Base-by-base conservation (phyloP, 805 yeast species). In the Metschnikowia noctiluminum region DNA sequence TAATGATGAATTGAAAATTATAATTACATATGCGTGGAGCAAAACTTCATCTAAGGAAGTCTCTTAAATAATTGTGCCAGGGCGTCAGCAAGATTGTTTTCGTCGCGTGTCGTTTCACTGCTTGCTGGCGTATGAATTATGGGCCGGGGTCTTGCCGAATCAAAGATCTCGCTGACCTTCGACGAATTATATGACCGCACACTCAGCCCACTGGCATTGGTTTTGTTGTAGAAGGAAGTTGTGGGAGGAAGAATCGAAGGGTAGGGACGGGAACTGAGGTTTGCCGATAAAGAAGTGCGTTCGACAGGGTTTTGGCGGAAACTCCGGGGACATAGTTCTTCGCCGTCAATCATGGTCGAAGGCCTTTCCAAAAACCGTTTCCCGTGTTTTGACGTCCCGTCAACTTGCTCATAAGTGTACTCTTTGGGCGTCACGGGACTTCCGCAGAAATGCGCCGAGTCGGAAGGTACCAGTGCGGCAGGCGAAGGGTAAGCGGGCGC, bases 91-190 rank as follows among this genome's bases (percentile, higher is more conserved):
- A 8, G 11, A 15, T 38, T 31, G 34, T 39, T 12, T 12, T 49
- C 45, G 15, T 40, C 16, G 40, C 39, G 35, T 30, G 64, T 68
- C 45, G 13, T n/a, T 16, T 58, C 65, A 42, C 63, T 69, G 47
- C 69, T 66, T 26, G 60, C 52, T n/a, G 74, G 74, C 34, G 74
- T 68, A 7, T 59, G 51, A 11, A 60, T 58, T 3, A 64, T 66
- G 38, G 53, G 46, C 40, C 51, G 52, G 16, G 62, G 54, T 27
- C 61, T 51, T 35, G 62, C 69, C 21, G 46, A 43, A 45, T 66
- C 69, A 46, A 64, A 65, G 7, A 63, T 54, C 26, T 58, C 59
- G 35, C 51, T 50, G 16, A 60, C 64, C 13, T 53, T 47, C 12
- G 56, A 51, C 15, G 61, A 52, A 16, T 50, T 49, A 13, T 62